Evolutionary conservation across 139 green algal species (phyloP).

Genomic region (Astrephomene gubernaculifera): DNA sequence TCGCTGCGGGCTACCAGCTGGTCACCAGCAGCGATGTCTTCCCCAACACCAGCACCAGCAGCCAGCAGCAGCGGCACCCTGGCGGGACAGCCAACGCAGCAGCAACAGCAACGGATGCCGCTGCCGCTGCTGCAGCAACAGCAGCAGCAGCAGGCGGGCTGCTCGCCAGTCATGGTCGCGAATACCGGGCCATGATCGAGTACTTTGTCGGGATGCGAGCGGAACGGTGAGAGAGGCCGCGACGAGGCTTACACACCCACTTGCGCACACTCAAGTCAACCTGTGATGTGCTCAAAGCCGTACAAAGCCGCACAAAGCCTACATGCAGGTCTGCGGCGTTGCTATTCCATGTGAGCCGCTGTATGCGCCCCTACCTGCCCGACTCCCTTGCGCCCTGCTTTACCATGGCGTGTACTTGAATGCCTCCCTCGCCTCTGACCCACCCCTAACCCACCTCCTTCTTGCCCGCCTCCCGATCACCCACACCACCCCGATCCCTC

Average conservation of each 20-base stretch:
- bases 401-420: too few species aligned
- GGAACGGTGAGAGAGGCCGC: neutral
- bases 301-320: neutral
- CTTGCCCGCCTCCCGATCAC: too few species aligned
- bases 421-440: too few species aligned
- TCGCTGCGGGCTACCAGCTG: neutral
- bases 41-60: neutral
- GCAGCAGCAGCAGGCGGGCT: neutral
- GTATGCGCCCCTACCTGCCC: neutral
- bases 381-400: too few species aligned
- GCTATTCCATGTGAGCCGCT: neutral
- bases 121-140: neutral
- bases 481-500: neutral
- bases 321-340: neutral
- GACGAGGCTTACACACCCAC: too few species aligned
- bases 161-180: neutral
- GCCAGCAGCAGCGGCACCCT: neutral
- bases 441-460: neutral
- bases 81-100: neutral
- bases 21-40: constrained; percentile 25
- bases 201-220: constrained; percentile 23
- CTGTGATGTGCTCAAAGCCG: too few species aligned
- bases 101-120: neutral
- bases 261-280: too few species aligned
- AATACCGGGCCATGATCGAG: constrained; percentile 9